Percentiles rank a stretch among this genome's conserved stretches.
Conservation (phyloP, 1,284 basidiomycete genomes). For the Boletellus deceptivus region DNA sequence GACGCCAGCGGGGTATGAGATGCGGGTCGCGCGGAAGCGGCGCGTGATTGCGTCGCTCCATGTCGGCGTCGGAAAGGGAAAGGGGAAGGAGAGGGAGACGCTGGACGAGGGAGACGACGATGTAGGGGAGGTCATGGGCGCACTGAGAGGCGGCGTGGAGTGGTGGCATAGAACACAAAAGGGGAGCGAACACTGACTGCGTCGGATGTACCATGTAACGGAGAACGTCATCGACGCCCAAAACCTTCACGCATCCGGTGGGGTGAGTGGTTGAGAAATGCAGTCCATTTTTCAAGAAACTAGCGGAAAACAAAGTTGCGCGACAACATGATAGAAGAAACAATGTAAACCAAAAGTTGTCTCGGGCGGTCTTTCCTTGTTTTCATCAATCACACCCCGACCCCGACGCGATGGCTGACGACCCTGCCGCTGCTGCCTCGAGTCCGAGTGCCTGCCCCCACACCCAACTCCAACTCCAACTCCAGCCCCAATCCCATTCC, state of each 20-base stretch:
- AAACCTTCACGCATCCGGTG: too few relatives aligned
- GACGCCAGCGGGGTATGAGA: slow-evolving; percentile 25
- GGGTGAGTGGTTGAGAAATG: too few relatives aligned
- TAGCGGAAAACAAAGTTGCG: too few relatives aligned
- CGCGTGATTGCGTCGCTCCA: slow-evolving; percentile 13
- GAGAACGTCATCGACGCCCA: too few relatives aligned
- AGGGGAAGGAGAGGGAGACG: not conserved
- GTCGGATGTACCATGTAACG: too few relatives aligned
- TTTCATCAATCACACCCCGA: slow-evolving; percentile 6
- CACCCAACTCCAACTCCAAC: too few relatives aligned
- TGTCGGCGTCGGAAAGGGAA: not conserved
- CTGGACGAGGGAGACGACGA: slow-evolving; percentile 4
- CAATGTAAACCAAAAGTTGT: too few relatives aligned
- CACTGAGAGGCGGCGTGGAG: slow-evolving; percentile 7
- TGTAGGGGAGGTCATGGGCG: slow-evolving; percentile 14
- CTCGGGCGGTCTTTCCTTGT: too few relatives aligned
- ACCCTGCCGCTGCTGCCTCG: not conserved
- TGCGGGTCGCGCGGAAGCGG: slow-evolving; percentile 7
- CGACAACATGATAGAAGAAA: too few relatives aligned
- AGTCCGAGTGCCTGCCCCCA: too few relatives aligned
- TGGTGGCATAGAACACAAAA: slow-evolving; percentile 14
- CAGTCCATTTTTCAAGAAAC: too few relatives aligned
- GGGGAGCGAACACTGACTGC: not conserved
- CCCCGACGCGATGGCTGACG: slow-evolving; percentile 4
- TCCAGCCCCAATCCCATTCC: too few relatives aligned